Evolutionary conservation across 1,139 yeast genomes (phyloP).

Genomic region (Kodamaea plutei): DNA sequence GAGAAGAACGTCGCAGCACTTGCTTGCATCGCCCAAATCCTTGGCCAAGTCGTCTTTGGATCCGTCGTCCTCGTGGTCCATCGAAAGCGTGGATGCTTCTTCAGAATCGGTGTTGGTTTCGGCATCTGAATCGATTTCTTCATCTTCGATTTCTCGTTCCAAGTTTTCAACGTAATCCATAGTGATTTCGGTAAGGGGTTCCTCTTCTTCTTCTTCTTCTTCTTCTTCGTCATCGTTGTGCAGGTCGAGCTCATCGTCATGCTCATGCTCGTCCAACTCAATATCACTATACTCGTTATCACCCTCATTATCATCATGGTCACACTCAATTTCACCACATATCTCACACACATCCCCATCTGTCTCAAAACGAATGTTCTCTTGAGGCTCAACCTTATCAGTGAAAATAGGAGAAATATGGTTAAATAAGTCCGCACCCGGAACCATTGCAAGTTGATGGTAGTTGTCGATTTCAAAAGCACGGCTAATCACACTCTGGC

Average conservation of each 20-base stretch:
- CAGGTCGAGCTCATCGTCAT: slow-evolving; percentile 20
- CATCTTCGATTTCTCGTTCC: slow-evolving; percentile 25
- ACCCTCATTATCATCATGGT: slow-evolving; percentile 34
- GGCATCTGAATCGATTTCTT: slow-evolving; percentile 24
- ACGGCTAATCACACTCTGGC: slow-evolving; percentile 65
- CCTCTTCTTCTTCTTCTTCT: slow-evolving; percentile 15
- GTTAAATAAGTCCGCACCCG: slow-evolving; percentile 88
- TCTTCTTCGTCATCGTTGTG: slow-evolving; percentile 13
- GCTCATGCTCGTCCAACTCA: slow-evolving; percentile 22
- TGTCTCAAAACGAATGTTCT: slow-evolving; percentile 72
- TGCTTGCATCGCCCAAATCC: slow-evolving; percentile 32
- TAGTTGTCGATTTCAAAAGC: slow-evolving; percentile 77
- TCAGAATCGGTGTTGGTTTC: slow-evolving; percentile 23
- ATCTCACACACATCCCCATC: slow-evolving; percentile 63
- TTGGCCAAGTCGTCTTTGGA: slow-evolving; percentile 23
- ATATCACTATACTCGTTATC: slow-evolving; percentile 13
- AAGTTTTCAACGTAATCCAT: slow-evolving; percentile 32
- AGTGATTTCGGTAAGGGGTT: slow-evolving; percentile 27
- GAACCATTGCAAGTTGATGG: slow-evolving; percentile 75
- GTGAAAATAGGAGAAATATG: slow-evolving; percentile 45
- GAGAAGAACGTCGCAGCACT: slow-evolving; percentile 56
- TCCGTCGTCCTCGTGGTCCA: slow-evolving; percentile 16
- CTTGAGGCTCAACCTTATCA: slow-evolving; percentile 29
- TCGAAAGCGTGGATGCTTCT: slow-evolving; percentile 23
- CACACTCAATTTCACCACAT: slow-evolving; percentile 71